A percentile compares a stretch with the other conserved stretches of the same genome.
Conservation (phyloP, 164 flowering plant species). For the Malania oleifera region DNA sequence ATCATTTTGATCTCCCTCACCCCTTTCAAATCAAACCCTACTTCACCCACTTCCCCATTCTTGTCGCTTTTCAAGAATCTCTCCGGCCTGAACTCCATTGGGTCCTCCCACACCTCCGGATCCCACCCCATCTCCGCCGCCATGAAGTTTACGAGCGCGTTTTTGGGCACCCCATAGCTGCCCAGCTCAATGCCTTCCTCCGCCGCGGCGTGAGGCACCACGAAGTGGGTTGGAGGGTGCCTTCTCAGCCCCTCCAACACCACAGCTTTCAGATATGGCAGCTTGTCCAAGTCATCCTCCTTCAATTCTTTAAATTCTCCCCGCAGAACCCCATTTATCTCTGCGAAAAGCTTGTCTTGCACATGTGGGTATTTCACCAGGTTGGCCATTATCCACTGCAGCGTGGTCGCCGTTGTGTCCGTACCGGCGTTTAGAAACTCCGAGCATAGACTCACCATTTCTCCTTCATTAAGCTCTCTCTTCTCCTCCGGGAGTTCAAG, state of each 20-base stretch:
- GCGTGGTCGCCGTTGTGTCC: conserved; percentile 27
- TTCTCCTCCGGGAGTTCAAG: conserved; percentile 29
- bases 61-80: too few species aligned
- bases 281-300: conserved; percentile 17
- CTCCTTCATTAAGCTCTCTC: conserved; percentile 26
- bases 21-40: conserved; percentile 19
- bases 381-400: conserved; percentile 37
- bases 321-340: not conserved
- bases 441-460: conserved; percentile 27
- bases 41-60: conserved; percentile 7
- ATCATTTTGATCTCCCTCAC: conserved; percentile 26
- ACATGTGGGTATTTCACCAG: conserved; percentile 21
- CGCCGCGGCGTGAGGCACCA: conserved; percentile 19
- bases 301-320: conserved; percentile 6
- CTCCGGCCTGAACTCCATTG: conserved; percentile 31
- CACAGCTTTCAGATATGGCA: conserved; percentile 28
- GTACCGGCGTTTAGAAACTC: conserved; percentile 36
- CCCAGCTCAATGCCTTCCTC: conserved; percentile 16
- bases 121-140: conserved; percentile 30
- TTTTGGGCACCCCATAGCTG: conserved; percentile 17
- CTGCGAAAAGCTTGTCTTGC: conserved; percentile 11
- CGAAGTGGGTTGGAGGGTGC: conserved; percentile 29
- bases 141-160: conserved; percentile 14
- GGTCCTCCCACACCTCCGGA: conserved; percentile 26
- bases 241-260: conserved; percentile 22